phyloP scores from a whole-genome alignment of 179 eudicot genomes.

The Silene vulgaris region DNA sequence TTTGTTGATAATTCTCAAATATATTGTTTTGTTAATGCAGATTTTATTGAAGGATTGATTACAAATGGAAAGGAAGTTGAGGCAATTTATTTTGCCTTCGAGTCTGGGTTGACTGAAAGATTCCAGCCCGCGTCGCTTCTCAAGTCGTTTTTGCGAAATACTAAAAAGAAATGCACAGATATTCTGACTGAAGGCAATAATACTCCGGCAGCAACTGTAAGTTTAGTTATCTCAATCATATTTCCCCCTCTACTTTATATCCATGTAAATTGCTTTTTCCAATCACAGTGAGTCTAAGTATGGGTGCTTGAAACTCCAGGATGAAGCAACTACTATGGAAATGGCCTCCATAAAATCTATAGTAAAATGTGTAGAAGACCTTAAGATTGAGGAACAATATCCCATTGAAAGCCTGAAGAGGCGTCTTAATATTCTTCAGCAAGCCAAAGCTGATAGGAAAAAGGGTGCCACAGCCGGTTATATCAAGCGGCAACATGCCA shows the following conservation, averaged over 20 bases:
- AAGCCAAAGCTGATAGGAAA: constrained; percentile 38
- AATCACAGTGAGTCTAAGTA: not conserved
- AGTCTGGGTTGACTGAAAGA: constrained; percentile 43
- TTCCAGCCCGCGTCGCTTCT: constrained; percentile 45
- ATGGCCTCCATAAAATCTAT: constrained; percentile 31
- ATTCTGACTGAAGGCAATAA: constrained; percentile 34
- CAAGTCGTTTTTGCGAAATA: constrained; percentile 29
- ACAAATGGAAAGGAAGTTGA: constrained; percentile 47
- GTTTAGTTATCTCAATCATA: constrained; percentile 2
- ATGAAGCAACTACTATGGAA: constrained; percentile 41
- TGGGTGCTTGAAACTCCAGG: constrained; percentile 29
- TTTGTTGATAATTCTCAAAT: constrained; percentile 4
- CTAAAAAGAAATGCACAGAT: constrained; percentile 26
- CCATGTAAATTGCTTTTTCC: not conserved
- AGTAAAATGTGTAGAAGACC: constrained; percentile 55
- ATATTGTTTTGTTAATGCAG: constrained; percentile 24
- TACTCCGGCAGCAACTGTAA: constrained; percentile 25
- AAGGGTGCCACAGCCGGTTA: constrained; percentile 29
- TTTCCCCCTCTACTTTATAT: not conserved
- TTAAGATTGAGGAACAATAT: constrained; percentile 40
- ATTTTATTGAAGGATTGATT: constrained; percentile 42
- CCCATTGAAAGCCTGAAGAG: constrained; percentile 34
- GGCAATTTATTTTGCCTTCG: constrained; percentile 44
- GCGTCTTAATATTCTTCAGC: constrained; percentile 34
- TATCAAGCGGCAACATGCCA: constrained; percentile 34